These are phyloP conservation scores for Eutypella sp. DNA, from an alignment of 2,329 filamentous ascomycete species.

Conservation along the genomic window DNA sequence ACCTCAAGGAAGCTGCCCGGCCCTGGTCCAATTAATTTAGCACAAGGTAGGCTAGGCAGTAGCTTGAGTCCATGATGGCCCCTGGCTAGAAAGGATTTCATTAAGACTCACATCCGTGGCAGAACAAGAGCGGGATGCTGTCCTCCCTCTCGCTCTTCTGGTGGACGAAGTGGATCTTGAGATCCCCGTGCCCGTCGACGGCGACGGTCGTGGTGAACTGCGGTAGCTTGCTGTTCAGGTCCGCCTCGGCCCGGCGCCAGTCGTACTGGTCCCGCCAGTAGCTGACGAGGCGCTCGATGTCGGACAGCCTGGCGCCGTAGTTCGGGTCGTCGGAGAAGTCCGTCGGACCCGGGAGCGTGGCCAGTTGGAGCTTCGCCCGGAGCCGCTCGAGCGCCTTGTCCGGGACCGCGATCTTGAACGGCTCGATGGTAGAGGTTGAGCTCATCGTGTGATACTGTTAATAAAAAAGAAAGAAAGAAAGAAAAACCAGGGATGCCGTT, in stretches of 20 bases:
- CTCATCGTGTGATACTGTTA: no score
- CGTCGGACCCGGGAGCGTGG: constrained; percentile 12
- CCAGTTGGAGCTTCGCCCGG: constrained; percentile 10
- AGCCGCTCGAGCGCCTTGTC: constrained; percentile 10
- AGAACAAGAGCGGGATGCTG: constrained; percentile 20
- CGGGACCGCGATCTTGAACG: constrained; percentile 14
- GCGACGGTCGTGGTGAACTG: constrained; percentile 51
- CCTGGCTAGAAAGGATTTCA: not conserved
- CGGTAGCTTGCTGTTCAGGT: constrained; percentile 55
- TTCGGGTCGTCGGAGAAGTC: constrained; percentile 42
- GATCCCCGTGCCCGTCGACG: constrained; percentile 51
- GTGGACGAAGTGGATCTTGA: constrained; percentile 61
- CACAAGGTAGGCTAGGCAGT: not conserved
- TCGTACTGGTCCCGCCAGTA: constrained; percentile 56
- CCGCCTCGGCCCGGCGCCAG: constrained; percentile 55
- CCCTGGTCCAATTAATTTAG: constrained; percentile 22
- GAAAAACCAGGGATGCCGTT: no score
- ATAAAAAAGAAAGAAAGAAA: no score
- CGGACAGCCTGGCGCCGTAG: constrained; percentile 54
- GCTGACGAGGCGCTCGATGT: constrained; percentile 53
- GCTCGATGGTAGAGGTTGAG: constrained; percentile 6
- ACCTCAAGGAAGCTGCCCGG: constrained; percentile 59
- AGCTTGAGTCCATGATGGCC: not conserved
- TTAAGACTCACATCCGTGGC: constrained; percentile 22
- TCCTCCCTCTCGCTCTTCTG: constrained; percentile 43